Evolutionary conservation across 2,329 filamentous ascomycete genomes (phyloP).

Genomic region (Leptographium lundbergii): DNA sequence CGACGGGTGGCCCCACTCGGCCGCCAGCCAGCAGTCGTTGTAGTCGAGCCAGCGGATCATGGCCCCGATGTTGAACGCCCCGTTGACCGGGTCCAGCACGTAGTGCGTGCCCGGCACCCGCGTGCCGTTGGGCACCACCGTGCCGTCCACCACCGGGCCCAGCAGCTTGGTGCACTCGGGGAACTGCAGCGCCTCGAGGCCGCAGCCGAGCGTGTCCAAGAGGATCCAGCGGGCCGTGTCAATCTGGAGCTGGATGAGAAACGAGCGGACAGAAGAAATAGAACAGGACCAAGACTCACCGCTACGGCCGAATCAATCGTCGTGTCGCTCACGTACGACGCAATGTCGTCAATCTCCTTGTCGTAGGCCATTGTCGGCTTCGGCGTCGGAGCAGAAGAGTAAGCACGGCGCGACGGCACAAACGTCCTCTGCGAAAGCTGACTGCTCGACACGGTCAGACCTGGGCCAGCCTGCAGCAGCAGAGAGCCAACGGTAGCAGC

Average conservation of each 20-base stretch:
- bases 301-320: conserved; percentile 84
- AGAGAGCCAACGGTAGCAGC: conserved; percentile 3
- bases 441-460: conserved; percentile 12
- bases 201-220: conserved; percentile 92
- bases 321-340: conserved; percentile 86
- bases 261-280: not conserved
- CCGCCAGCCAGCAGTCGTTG: conserved; percentile 92
- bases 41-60: conserved; percentile 99
- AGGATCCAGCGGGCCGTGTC: conserved; percentile 96
- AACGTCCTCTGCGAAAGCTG: conserved; percentile 26
- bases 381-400: conserved; percentile 37
- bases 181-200: conserved; percentile 89
- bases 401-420: conserved; percentile 27
- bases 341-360: conserved; percentile 89
- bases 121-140: conserved; percentile 80
- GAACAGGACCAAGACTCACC: conserved; percentile 42
- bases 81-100: conserved; percentile 88
- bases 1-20: conserved; percentile 97
- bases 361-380: conserved; percentile 57
- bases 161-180: conserved; percentile 93
- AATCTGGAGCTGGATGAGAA: conserved; percentile 30
- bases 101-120: conserved; percentile 86
- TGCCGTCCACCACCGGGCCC: conserved; percentile 82
- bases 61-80: conserved; percentile 96
- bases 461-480: not conserved